Base-by-base conservation (phyloP, 495 filamentous ascomycete genomes). In the Trypethelium eluteriae region DNA sequence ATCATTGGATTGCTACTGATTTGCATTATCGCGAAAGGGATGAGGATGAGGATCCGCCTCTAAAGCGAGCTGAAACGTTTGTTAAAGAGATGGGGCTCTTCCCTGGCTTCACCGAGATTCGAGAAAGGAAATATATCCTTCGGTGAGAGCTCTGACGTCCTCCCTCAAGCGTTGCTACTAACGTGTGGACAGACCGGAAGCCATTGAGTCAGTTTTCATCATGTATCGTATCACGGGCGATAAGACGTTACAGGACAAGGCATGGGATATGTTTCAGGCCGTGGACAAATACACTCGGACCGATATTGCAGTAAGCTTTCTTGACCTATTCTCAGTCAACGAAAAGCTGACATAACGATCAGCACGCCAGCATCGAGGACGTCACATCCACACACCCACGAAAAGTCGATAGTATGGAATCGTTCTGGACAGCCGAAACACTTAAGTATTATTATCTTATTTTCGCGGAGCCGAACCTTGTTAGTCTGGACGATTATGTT, bases 401-500 rank as follows among this genome's bases (percentile, higher is more conserved):
- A 9, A 68, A 73, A 34, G 39, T 67, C 32, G 77, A 84, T 67
- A 73, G 72, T 16, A 83, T 82, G 78, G 79, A 83, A 70, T 77
- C 79, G 56, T 91, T 89, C 73, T 89, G 86, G 86, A 75, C 88
- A 41, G 85, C 86, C 12, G 89, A 93, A 79, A 89, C 89, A 47
- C 73, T 93, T 64, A 93, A 93, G 74, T 93, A 93, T 70, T 92
- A 90, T 70, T 93, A 90, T 73, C 77, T 92, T 18, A 80, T 89
- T 3, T 91, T 90, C 75, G 85, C 83, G 61, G 86, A 89, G 47
- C 87, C 88, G 18, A 81, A 80, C 62, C 77, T 88, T n/a, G 80
- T 94, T 59, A 89, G 85, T 73, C 76, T 96, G 69, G 91, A 96
- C 77, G 87, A 94, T 68, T 96, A 84, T 81, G 90, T 96, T 46